A percentile compares a stretch with the other conserved stretches of the same genome.
Conservation (phyloP, 805 yeast species). For the Hyphopichia homilentoma region DNA sequence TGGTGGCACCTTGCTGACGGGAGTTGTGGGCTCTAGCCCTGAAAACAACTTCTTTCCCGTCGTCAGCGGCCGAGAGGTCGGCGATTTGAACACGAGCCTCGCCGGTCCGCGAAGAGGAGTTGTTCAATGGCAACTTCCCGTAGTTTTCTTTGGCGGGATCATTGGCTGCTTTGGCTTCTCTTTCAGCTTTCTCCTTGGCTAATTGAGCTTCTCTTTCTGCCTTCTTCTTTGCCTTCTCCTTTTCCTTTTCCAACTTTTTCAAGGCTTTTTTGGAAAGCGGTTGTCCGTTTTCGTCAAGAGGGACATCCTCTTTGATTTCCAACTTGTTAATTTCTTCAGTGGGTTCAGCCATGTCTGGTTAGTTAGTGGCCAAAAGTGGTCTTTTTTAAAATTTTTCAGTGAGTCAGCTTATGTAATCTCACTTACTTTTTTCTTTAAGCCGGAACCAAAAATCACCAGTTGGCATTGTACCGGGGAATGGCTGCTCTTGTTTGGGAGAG, state of each 20-base stretch:
- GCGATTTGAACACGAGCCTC: conserved; percentile 56
- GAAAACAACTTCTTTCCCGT: conserved; percentile 74
- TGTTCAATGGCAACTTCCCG: conserved; percentile 86
- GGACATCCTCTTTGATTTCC: conserved; percentile 17
- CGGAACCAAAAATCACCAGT: too few species aligned
- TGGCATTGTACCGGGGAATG: too few species aligned
- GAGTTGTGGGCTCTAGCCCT: conserved; percentile 93
- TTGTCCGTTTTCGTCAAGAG: conserved; percentile 70
- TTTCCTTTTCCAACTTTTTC: conserved; percentile 90
- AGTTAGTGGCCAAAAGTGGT: too few species aligned
- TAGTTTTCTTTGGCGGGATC: conserved; percentile 87
- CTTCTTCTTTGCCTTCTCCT: conserved; percentile 88
- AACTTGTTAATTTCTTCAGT: conserved; percentile 23
- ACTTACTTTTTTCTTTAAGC: too few species aligned
- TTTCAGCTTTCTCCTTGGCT: conserved; percentile 82
- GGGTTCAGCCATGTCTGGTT: conserved; percentile 19
- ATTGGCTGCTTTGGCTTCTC: conserved; percentile 60
- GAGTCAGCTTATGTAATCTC: too few species aligned
- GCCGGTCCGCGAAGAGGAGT: conserved; percentile 69
- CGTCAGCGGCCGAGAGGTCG: conserved; percentile 56
- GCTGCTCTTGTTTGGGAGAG: too few species aligned
- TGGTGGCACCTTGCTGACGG: conserved; percentile 94
- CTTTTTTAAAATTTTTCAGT: too few species aligned
- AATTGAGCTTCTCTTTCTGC: conserved; percentile 87
- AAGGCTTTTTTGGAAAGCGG: conserved; percentile 92